Evolutionary conservation across 2,329 filamentous ascomycete species (phyloP), one percentile per base, ranked within the genome.

Genomic region (Coleophoma crateriformis): DNA sequence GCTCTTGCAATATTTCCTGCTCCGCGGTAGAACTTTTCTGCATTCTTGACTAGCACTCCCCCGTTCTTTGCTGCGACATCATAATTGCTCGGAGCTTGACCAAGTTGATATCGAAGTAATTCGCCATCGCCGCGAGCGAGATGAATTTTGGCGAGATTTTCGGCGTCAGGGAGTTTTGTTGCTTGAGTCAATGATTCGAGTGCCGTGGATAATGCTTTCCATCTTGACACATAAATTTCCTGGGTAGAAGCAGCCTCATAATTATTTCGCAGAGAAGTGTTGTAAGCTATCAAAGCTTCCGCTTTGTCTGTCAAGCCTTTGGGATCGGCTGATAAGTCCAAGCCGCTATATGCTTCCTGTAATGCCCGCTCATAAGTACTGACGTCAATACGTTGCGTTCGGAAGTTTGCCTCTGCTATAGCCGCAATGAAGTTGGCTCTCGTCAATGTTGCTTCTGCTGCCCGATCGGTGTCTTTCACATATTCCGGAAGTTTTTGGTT

Each of bases 21-120:
- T 37, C 79, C 78, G 17, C 75, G 72, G 57, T 80, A 83, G 58
- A 78, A 82, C 5, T 74, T 78, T 53, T 75, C 73, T 1, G 79
- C 77, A 55, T 83, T 83, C 48, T 72, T 73, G 35, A 79, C 60
- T 12, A 82, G 64, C 3, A 71, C 75, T 6, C 65, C 56, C 4
- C 64, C 67, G 57, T 77, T 75, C 44, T 71, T 70, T 22, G 65
- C 60, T 4, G 74, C 70, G 44, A 71, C 57, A 4, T 64, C 58
- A 45, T 74, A 68, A 20, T 67, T 65, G 58, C 62, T 70, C 1
- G 75, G 71, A 3, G 71, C 56, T 35, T 68, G 63, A 6, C 76
- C 75, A 27, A 83, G 62, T 37, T 73, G 71, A 63, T 73, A 75
- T 34, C 79, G 71, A 33, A 75, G 66, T 54, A 83, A 67, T 52